These are phyloP conservation scores for Mercurialis annua DNA, from an alignment of 345 rosid genomes.

Conservation along the genomic window DNA sequence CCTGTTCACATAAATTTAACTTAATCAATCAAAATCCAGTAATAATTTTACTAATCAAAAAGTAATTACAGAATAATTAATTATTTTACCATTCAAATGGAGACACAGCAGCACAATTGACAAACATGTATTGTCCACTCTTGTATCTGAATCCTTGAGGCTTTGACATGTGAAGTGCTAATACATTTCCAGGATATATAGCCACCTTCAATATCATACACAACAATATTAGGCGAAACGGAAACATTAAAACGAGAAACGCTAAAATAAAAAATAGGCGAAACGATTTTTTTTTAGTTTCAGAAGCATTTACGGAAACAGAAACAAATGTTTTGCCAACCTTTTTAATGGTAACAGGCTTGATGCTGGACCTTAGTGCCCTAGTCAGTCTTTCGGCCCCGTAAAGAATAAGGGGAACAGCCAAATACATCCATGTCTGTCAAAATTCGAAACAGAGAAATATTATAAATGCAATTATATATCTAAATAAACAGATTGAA, in stretches of 20 bases:
- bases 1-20: conserved; percentile 37
- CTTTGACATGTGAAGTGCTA: conserved; percentile 66
- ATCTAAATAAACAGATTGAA: no score
- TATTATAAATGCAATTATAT: no score
- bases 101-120: conserved; percentile 78
- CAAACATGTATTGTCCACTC: conserved; percentile 84
- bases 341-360: conserved; percentile 59
- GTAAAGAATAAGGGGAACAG: conserved; percentile 54
- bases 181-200: conserved; percentile 73
- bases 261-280: no score
- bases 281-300: no score
- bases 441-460: not conserved
- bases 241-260: no score
- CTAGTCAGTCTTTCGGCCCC: conserved; percentile 56
- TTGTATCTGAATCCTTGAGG: conserved; percentile 80
- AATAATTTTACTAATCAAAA: no score
- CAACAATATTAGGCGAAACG: no score
- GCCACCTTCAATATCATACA: conserved; percentile 39
- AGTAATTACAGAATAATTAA: not conserved
- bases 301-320: no score
- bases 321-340: conserved; percentile 19
- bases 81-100: conserved; percentile 67
- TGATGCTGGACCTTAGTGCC: conserved; percentile 67
- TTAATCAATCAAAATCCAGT: not conserved
- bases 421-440: conserved; percentile 86